These are phyloP conservation scores for Trichoderma reesei DNA, from an alignment of 495 filamentous ascomycete species.

Conservation along the genomic window DNA sequence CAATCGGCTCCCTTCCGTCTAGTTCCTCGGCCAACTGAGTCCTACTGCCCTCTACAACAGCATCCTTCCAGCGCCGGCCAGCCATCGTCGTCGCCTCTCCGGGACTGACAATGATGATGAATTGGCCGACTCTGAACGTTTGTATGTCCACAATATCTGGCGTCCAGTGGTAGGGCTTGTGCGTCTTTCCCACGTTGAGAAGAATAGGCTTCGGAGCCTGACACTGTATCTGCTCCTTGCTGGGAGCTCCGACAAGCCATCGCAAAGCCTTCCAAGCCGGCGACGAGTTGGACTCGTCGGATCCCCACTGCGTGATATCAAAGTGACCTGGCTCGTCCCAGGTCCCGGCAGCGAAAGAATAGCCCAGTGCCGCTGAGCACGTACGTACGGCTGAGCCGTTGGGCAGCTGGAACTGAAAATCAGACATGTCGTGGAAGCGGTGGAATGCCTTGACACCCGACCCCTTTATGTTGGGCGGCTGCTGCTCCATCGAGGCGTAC, in stretches of 20 bases:
- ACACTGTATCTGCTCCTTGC: conserved; percentile 61
- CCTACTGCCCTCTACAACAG: conserved; percentile 49
- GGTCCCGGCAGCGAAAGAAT: conserved; percentile 89
- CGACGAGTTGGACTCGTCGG: conserved; percentile 61
- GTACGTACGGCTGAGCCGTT: conserved; percentile 66
- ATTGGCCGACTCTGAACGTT: conserved; percentile 74
- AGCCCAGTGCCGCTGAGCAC: conserved; percentile 87
- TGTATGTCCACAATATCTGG: conserved; percentile 94
- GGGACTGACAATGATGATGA: conserved; percentile 77
- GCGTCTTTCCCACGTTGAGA: conserved; percentile 77
- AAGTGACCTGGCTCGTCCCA: conserved; percentile 89
- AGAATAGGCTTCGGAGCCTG: conserved; percentile 82
- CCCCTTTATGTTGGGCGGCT: conserved; percentile 44
- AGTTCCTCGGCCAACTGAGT: conserved; percentile 31
- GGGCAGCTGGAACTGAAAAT: conserved; percentile 60
- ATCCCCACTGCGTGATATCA: conserved; percentile 85
- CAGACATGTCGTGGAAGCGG: conserved; percentile 64
- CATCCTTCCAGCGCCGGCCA: conserved; percentile 80
- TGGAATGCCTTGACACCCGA: conserved; percentile 62
- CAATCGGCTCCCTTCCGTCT: conserved; percentile 44
- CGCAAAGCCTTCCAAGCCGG: conserved; percentile 77
- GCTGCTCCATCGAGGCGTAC: conserved; percentile 45
- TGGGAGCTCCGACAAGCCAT: conserved; percentile 60
- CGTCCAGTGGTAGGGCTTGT: conserved; percentile 75
- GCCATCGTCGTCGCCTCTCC: conserved; percentile 96